Base-by-base conservation (phyloP, 371 early-diverging fungal genomes). In the Apophysomyces variabilis region DNA sequence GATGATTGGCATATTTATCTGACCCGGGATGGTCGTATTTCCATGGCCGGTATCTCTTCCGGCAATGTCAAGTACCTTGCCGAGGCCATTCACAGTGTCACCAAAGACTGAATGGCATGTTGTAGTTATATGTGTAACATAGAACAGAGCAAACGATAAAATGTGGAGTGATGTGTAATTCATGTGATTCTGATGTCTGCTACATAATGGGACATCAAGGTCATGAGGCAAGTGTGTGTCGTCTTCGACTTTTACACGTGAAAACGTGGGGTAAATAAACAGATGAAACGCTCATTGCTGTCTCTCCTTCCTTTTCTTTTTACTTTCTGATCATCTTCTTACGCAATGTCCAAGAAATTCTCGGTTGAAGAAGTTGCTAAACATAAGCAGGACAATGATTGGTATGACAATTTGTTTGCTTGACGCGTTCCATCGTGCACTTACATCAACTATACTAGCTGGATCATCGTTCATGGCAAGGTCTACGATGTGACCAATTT, bases 11-110 rank as follows among this genome's bases (percentile, higher is more conserved):
- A 93, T 68, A 87, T 98, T 45, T 98, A 97, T 84, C 83, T 98
- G 68, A 96, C 97, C 46, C 86, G 88, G 68, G 96, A 97, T 71
- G 98, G 98, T 35, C 93, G 98, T 75, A 95, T 98, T 73, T 95
- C 95, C 16, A 92, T 98, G 75, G 95, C 98, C 59, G 98, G 98
- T 70, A 92, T 97, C 79, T 90, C 92, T 38, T 87, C 87, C 73
- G 77, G 84, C 64, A 98, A 97, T 78, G 97, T 96, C 79, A 85
- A 90, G 75, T 95, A 96, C 78, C 87, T 98, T 46, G 97, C 97
- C 62, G 87, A 95, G 81, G 92, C 95, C 41, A 95, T 97, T 69
- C 94, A 96, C 76, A 89, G 89, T 66, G 96, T 96, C 59, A 95
- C 96, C 82, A 90, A 90, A 37, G 64, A 68, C 41, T 68, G 64